Conservation (phyloP, 495 filamentous ascomycete genomes). For the Oidiodendron maius region DNA sequence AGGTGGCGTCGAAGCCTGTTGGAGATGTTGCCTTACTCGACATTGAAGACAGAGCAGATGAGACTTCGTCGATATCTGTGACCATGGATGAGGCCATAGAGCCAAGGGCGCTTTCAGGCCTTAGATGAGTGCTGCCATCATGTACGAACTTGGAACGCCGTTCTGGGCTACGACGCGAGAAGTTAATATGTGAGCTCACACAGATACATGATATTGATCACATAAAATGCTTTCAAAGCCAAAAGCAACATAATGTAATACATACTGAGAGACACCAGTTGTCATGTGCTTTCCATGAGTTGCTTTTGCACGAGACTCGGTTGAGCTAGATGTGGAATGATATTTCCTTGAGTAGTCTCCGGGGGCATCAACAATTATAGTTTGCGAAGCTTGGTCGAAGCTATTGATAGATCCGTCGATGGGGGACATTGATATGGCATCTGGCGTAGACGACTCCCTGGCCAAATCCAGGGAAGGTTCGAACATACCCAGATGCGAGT, state of each 20-base stretch:
- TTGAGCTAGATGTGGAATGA: neutral
- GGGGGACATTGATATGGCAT: conserved; percentile 14
- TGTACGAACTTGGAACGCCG: conserved; percentile 8
- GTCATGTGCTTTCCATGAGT: conserved; percentile 7
- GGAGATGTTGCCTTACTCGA: conserved; percentile 55
- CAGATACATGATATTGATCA: neutral
- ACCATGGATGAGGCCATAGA: conserved; percentile 25
- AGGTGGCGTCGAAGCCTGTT: conserved; percentile 33
- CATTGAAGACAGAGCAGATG: conserved; percentile 35
- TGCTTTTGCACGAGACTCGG: conserved; percentile 6
- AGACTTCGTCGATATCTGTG: conserved; percentile 38
- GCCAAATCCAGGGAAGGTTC: conserved; percentile 12
- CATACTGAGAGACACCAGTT: conserved; percentile 8
- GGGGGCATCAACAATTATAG: conserved; percentile 20
- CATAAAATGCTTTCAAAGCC: neutral
- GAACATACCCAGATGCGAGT: conserved; percentile 20
- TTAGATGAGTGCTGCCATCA: conserved; percentile 19
- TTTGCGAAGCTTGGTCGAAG: conserved; percentile 10
- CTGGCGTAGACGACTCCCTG: conserved; percentile 15
- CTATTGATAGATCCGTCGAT: conserved; percentile 11
- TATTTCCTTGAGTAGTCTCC: conserved; percentile 8
- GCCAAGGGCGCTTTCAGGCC: conserved; percentile 20
- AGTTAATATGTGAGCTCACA: conserved; percentile 3
- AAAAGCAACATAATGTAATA: conserved; percentile 13
- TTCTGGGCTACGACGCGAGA: conserved; percentile 7